Base-by-base conservation (phyloP, 208 protist species). In the Porcisia hertigi region DNA sequence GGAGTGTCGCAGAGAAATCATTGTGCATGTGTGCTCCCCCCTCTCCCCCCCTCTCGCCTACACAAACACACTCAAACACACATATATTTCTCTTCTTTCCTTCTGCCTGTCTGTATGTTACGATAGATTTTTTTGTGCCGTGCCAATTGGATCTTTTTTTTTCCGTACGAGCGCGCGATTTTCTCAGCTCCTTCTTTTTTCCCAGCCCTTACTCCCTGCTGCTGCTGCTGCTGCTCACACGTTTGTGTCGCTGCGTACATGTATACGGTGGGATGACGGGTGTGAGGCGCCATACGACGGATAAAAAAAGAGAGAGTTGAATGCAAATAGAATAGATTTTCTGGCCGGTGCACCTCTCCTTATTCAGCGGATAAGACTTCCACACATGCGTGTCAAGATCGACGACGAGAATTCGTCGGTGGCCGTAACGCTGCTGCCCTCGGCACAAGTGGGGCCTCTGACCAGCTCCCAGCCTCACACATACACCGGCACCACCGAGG, bases 351-450 rank as follows among this genome's bases (percentile, higher is more conserved):
- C 4, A n/a, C 0, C 16, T 1, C 39, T 18, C 62, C 43, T 47
- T 23, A 18, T 5, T n/a, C 1, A n/a, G 18, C 43, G 25, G 62
- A 43, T 36, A 43, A 66, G 62, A 47, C 16, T 41, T 6, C n/a
- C 45, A 70, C 36, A 52, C 45, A 70, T 55, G 65, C 65, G 30
- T 55, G 67, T 36, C 18, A 47, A 18, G 11, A 77, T 82, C 66
- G 72, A 77, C 30, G 72, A 77, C 73, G 72, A 76, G 53, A 75
- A 53, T 41, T 82, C 78, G 11, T 65, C 72, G 0, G 63, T 52
- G 43, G 78, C 78, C 7, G 78, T 82, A 20, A 30, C 67, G 47
- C 66, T 77, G 23, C 65, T 41, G 52, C 73, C 53, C 12, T 47
- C 39, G 52, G 65, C 25, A 55, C 74, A 41, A 66, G 63, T 66